Base-by-base conservation (phyloP, 192 early-diverging fungal genomes). In the Backusella liffmaniae region DNA sequence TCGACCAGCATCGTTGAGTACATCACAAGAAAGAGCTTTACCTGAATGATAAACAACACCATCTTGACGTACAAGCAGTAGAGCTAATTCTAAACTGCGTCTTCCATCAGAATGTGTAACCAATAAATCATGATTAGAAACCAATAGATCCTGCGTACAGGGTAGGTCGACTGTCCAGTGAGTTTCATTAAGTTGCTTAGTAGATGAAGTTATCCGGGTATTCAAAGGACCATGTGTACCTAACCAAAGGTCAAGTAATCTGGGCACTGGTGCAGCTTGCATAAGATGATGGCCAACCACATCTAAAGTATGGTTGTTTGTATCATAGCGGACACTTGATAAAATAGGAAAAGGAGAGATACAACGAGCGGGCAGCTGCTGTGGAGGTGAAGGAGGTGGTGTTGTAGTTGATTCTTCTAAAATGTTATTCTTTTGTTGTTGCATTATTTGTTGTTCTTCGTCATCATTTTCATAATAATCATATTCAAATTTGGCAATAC, bases 401-500 rank as follows among this genome's bases (percentile, higher is more conserved):
- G 51, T 76, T 42, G 69, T 62, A 62, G 56, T 62, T 62, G 56
- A 62, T 62, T 62, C 56, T 12, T 29, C 56, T 15, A 62, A 23
- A 26, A 62, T 62, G 8, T 62, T 62, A 29, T 62, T 29, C 26
- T 18, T 15, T 23, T 13, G 70, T 46, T 34, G 35, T 16, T 8
- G 70, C 10, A 36, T 16, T 23, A 39, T 69, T 37, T 41, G 34
- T 37, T 69, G 34, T 32, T 71, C 70, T 8, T 71, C 70, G 15
- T 46, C 21, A 9, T 71, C 70, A 18, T 71, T 49, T 18, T 71
- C 70, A 49, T 44, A 44, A 32, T 71, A 71, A 15, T 71, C 73
- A 26, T 79, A 79, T 79, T 79, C 77, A 76, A 83, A 91, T 72
- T 84, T 88, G 67, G 90, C 86, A 76, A 94, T 92, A 44, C 91